Evolutionary conservation across 139 green algal species (phyloP).

Genomic region (Pedinophyceae sp.): DNA sequence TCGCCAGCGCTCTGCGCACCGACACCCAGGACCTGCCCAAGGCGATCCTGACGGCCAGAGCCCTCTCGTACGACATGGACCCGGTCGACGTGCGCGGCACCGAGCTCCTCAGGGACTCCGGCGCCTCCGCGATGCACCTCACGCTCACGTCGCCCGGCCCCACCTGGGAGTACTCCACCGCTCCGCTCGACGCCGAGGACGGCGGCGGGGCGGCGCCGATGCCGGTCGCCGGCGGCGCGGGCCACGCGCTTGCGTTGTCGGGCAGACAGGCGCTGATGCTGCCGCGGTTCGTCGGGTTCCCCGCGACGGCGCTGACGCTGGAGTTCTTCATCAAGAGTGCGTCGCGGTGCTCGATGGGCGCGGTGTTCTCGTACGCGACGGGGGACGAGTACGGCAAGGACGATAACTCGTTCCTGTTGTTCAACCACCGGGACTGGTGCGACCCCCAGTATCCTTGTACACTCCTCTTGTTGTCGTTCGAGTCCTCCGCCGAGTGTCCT

Average conservation of each 20-base stretch:
- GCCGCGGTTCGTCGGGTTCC: slow-evolving; percentile 55
- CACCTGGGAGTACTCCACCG: slow-evolving; percentile 56
- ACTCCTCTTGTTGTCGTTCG: too few relatives aligned
- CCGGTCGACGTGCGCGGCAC: slow-evolving; percentile 31
- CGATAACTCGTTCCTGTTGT: slow-evolving; percentile 74
- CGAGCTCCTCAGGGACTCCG: too few relatives aligned
- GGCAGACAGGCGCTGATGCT: slow-evolving; percentile 46
- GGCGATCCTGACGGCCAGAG: too few relatives aligned
- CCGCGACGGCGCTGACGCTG: slow-evolving; percentile 46
- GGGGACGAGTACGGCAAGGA: slow-evolving; percentile 33
- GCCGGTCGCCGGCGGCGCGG: slow-evolving; percentile 31
- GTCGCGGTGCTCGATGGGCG: slow-evolving; percentile 37
- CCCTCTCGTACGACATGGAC: slow-evolving; percentile 7
- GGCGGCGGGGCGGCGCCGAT: slow-evolving; percentile 24
- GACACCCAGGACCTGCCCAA: too few relatives aligned
- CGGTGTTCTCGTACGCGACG: slow-evolving; percentile 46
- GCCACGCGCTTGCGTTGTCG: slow-evolving; percentile 44
- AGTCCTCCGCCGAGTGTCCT: background rate
- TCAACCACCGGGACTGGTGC: slow-evolving; percentile 72
- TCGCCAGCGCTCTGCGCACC: too few relatives aligned
- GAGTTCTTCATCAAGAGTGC: slow-evolving; percentile 76
- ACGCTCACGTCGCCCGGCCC: too few relatives aligned
- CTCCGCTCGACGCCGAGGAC: slow-evolving; percentile 33
- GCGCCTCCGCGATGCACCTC: too few relatives aligned
- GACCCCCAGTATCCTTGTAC: too few relatives aligned